A percentile compares a stretch with the other conserved stretches of the same genome.
Conservation (phyloP, 78 protist genomes). For the Dictyostelium capitatum region DNA sequence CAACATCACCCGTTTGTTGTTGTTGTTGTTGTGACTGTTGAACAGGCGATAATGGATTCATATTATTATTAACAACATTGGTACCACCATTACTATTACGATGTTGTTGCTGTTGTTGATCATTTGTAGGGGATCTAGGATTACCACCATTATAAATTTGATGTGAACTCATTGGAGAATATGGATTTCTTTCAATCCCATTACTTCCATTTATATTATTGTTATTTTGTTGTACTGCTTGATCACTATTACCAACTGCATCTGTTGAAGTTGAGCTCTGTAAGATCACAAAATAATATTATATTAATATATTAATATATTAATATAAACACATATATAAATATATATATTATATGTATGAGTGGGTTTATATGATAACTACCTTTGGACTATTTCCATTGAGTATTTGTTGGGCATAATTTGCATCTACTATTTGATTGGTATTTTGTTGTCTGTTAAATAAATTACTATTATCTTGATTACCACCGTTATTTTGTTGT, state of each 20-base stretch:
- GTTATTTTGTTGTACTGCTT: too few species aligned
- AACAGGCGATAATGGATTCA: background rate
- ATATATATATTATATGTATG: background rate
- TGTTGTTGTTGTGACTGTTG: conserved; percentile 14
- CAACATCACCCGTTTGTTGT: background rate
- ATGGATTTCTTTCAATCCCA: background rate
- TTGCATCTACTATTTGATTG: conserved; percentile 1
- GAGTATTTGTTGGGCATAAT: background rate
- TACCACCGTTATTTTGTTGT: background rate
- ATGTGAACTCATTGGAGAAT: background rate
- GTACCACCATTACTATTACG: too few species aligned
- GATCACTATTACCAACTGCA: background rate
- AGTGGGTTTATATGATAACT: background rate
- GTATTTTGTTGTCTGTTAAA: background rate
- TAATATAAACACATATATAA: too few species aligned
- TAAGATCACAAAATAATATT: background rate
- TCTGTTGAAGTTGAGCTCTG: background rate
- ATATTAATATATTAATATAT: too few species aligned
- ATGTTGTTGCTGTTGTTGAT: too few species aligned
- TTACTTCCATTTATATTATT: background rate
- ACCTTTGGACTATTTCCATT: background rate
- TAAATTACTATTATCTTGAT: too few species aligned
- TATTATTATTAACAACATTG: background rate
- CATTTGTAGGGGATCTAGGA: background rate
- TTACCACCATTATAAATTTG: background rate